phyloP scores from a whole-genome alignment of 148 eudicot genomes.

The Hydrangea macrophylla region DNA sequence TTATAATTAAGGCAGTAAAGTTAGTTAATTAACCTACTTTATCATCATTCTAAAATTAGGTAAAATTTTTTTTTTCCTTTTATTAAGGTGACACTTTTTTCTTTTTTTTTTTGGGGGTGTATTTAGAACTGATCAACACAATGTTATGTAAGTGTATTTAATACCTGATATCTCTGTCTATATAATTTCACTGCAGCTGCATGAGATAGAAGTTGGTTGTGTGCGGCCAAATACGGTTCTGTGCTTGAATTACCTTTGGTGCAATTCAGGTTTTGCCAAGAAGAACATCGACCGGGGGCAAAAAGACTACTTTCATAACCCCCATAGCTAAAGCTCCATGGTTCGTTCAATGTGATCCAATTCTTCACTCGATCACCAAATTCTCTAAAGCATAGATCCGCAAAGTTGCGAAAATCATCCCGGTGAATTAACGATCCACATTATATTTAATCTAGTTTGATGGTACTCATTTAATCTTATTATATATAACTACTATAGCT shows the following conservation, averaged over 20 bases:
- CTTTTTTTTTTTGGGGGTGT: too few species aligned
- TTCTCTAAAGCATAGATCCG: conserved; percentile 38
- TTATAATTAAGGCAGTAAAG: neutral
- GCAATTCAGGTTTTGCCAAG: conserved; percentile 23
- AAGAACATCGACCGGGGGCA: conserved; percentile 38
- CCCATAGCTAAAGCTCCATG: conserved; percentile 19
- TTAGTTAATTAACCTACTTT: too few species aligned
- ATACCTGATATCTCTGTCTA: conserved; percentile 40
- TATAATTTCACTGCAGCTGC: conserved; percentile 44
- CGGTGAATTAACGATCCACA: conserved; percentile 26
- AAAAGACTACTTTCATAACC: conserved; percentile 18
- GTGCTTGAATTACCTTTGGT: conserved; percentile 27
- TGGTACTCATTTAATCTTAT: too few species aligned
- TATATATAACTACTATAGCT: too few species aligned
- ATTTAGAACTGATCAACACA: too few species aligned
- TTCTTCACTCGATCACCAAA: conserved; percentile 48
- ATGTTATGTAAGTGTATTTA: too few species aligned
- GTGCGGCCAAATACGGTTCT: conserved; percentile 39
- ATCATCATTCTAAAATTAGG: too few species aligned
- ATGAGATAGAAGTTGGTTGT: conserved; percentile 52
- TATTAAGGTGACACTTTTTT: too few species aligned
- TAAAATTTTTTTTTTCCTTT: too few species aligned
- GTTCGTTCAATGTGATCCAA: conserved; percentile 59
- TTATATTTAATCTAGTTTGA: too few species aligned
- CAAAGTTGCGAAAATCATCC: conserved; percentile 40